Evolutionary conservation across 2,329 filamentous ascomycete species (phyloP), one percentile per base, ranked within the genome.

Genomic region (Keithomyces neogunnii): DNA sequence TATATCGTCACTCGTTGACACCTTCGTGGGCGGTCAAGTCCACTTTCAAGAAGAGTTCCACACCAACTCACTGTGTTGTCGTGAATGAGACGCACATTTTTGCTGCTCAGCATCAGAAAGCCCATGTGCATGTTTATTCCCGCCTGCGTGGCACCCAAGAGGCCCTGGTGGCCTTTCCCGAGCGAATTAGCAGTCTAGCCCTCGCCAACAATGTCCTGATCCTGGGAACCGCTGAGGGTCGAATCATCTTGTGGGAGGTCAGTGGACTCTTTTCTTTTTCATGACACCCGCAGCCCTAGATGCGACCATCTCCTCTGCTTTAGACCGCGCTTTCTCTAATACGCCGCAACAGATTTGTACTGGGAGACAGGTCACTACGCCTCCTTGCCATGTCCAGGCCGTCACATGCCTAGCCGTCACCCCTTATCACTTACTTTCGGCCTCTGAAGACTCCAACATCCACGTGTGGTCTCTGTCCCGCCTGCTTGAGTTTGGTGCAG

Each of bases 181-280:
- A 97, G 69, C 81, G 84, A 60, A 89, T 99, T 62, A 84, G 83
- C 57, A 90, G 87, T 68, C 72, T 95, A 61, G 78, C 83, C 28
- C 75, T 95, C 50, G 82, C 83, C 29, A 84, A 80, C 46, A 80
- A 88, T 57, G 79, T 95, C 47, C 74, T 96, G 57, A 73, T 89
- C 50, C 68, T 95, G 50, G 93, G 93, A 9, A 95, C 90, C 1
- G 82, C 85, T 51, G 89, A 90, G 59, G 93, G 93, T 13, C 82
- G 91, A 51, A 69, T 97, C 57, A 86, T 96, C 61, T 69, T 95
- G 3, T 99, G 93, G 93, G 93, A 99, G 84, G 89, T 93, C 66
- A 68, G 70, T 66, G 52, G 47, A 9, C 33, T 35, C 30, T 19
- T 56, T 59, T 57, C 50, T 53, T 56, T 53, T 52, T 55, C 31